Evolutionary conservation across 176 grass and related monocot genomes (phyloP), one percentile per base, ranked within the genome.

Genomic region (Avena insularis): DNA sequence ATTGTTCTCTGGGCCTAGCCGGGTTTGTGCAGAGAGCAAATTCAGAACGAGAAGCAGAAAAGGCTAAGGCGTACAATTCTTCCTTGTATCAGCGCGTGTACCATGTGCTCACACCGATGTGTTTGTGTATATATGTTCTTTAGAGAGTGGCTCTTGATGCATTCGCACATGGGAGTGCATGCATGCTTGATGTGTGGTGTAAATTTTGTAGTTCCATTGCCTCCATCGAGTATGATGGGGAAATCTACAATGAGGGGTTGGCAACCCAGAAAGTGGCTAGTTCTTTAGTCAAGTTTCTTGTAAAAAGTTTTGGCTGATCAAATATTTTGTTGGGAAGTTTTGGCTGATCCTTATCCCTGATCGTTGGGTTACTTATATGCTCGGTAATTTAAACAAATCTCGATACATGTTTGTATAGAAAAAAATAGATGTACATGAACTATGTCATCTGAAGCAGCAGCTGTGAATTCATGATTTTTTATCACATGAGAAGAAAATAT

Each of bases 171-270:
- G 35, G 67, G 23, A 50, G 50, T 31, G 15, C 78, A 51, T 77
- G 59, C 53, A 31, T 61, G 69, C 55, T 45, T 84, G 10, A 47
- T 56, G 12, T 47, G 31, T 38, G 25, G 25, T 82, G 71, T 85
- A 82, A 85, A 73, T 80, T 51, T 76, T 84, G 48, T 80, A 87
- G 49, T 31, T 87, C 36, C 36, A 5, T 75, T 87, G 56, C 57
- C 60, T 74, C 46, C 72, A 49, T 76, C 17, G 40, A 23, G 40
- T 40, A 49, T 40, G 50, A 90, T 27, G 48, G 51, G 15, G 25
- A 71, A 62, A 53, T 75, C 47, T 31, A 50, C 71, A 47, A 16
- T 51, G 48, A 76, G 21, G 23, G 21, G 15, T 90, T 49, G 70
- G n/a, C 53, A n/a, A 8, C 59, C 25, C 15, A 36, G 40, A 38